Evolutionary conservation across 106 monocot genomes (phyloP), one percentile per base, ranked within the genome.

Genomic region (Hemerocallis citrina): DNA sequence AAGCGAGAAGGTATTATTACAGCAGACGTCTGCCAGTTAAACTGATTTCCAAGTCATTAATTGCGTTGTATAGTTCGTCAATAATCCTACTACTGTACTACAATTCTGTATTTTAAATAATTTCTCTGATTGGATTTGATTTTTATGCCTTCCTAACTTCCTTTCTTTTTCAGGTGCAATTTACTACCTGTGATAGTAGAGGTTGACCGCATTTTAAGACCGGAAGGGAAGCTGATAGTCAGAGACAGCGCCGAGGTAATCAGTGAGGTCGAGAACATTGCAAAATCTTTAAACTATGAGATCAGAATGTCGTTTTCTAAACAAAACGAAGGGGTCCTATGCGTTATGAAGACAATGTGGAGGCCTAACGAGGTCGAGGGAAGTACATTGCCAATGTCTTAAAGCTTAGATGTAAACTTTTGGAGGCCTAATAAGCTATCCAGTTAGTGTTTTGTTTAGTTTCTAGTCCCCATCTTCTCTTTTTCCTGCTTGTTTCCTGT

Each of bases 171-270:
- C 44, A 85, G 85, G 70, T 85, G 85, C 73, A 66, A 76, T 51
- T 24, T 73, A 52, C 46, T 76, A 29, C 29, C 85, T 1, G 65
- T 79, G 39, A 75, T 85, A 25, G 79, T 57, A 12, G 85, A 85
- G 66, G 85, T 85, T 7, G 85, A 85, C 36, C 64, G 85, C 41
- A 67, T 85, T 6, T 52, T 85, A 34, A 75, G 85, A 69, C 85
- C 85, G 0, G 66, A 76, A 64, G 85, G 85, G 36, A 66, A 70
- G 16, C 50, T 85, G 66, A 85, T 85, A 14, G 63, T 85, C 1
- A 69, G 85, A 57, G 85, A 85, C 48, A 63, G 46, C 13, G 31
- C 38, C 14, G 65, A 73, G 34, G 72, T 66, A 33, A 73, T 85
- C 34, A 52, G 3, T 17, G 76, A 79, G 66, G 57, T 85, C 15